Percentiles rank a stretch among this genome's conserved stretches.
These are phyloP conservation scores for Yamadazyma takamatsuzukensis DNA, from an alignment of 805 yeast genomes.

Conservation along the genomic window DNA sequence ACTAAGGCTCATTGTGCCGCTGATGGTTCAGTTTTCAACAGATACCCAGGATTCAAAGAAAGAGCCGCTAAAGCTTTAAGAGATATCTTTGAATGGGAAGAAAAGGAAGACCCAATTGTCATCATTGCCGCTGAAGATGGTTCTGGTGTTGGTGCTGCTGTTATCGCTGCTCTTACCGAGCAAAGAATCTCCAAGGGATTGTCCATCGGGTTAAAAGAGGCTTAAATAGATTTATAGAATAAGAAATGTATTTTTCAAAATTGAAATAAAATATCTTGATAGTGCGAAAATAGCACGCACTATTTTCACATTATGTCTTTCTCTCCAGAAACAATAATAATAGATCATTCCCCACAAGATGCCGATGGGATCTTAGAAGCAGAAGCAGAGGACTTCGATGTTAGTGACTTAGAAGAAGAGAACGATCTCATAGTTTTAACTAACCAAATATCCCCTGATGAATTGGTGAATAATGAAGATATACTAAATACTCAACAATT, in stretches of 20 bases:
- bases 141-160: slow-evolving; percentile 97
- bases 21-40: slow-evolving; percentile 94
- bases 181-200: slow-evolving; percentile 68
- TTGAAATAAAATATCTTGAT: no score
- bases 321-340: slow-evolving; percentile 2
- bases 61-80: slow-evolving; percentile 85
- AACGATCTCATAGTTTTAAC: slow-evolving; percentile 21
- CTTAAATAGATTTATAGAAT: no score
- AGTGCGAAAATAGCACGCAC: background rate
- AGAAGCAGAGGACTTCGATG: slow-evolving; percentile 5
- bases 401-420: slow-evolving; percentile 11
- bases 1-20: slow-evolving; percentile 86
- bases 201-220: slow-evolving; percentile 50
- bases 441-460: slow-evolving; percentile 29
- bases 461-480: slow-evolving; percentile 25
- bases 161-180: slow-evolving; percentile 92
- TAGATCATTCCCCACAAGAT: background rate
- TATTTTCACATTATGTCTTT: slow-evolving; percentile 4
- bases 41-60: slow-evolving; percentile 86
- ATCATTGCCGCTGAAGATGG: slow-evolving; percentile 97
- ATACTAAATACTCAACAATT: slow-evolving; percentile 22
- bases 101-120: slow-evolving; percentile 69
- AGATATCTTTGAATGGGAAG: slow-evolving; percentile 84
- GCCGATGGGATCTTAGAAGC: slow-evolving; percentile 2
- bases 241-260: no score